Conservation (phyloP, 2,329 filamentous ascomycete species). For the Ophiostoma sp. region DNA sequence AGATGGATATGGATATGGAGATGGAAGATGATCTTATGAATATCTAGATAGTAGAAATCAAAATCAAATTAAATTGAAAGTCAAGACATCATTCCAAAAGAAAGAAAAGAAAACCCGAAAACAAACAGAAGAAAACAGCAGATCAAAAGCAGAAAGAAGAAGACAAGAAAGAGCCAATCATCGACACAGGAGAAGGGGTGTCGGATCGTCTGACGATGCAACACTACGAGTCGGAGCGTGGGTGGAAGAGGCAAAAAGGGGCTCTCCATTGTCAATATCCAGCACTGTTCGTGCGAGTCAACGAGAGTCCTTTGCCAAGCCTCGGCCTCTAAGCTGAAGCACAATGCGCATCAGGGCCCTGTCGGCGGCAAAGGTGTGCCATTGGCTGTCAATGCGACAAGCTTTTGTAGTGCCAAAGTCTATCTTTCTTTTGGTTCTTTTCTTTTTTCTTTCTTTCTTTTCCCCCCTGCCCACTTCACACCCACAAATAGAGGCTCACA, state of each 20-base stretch:
- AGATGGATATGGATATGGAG: no score
- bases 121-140: no score
- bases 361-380: conserved; percentile 11
- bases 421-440: neutral
- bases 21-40: neutral
- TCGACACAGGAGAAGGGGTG: conserved; percentile 9
- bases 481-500: no score
- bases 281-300: conserved; percentile 11
- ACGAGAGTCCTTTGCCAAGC: neutral
- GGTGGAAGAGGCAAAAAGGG: conserved; percentile 13
- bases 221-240: conserved; percentile 3
- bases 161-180: neutral
- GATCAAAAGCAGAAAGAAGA: neutral
- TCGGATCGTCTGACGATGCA: neutral
- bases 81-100: neutral
- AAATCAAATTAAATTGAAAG: neutral
- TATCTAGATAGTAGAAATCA: neutral
- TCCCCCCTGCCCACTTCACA: no score
- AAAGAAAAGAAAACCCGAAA: neutral
- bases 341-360: conserved; percentile 20
- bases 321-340: conserved; percentile 13
- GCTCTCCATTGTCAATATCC: neutral
- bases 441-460: neutral
- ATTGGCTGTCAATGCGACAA: conserved; percentile 11
- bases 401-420: neutral